Base-by-base conservation (phyloP, 73 alveolate species). In the Paramecium tetraurelia region DNA sequence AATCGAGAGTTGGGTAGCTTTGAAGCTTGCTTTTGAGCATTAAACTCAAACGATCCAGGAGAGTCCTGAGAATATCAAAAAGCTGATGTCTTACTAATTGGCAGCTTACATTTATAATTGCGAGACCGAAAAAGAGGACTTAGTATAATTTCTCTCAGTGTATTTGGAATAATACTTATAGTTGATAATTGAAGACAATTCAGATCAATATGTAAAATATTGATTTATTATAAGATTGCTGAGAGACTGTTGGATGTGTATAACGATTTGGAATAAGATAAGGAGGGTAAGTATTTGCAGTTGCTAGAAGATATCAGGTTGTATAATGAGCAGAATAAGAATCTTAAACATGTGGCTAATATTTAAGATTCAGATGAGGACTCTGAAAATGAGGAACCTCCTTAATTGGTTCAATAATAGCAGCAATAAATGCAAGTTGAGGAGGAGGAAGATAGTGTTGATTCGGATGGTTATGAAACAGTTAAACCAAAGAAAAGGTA, bases 101-200 rank as follows among this genome's bases (percentile, higher is more conserved):
- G 86, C 86, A 29, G 86, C 86, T 12, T 72, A 72, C 40, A 72
- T 72, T 20, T 72, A 72, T 18, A 72, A 72, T 72, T 72, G 86
- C 18, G 86, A 72, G 59, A 40, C 59, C 5, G 86, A 72, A 40
- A 72, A 16, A 72, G 40, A 31, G 1, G 86, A 72, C 18, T 11
- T 72, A 9, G 59, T 72, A 16, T 16, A 72, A 29, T 72, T 72
- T 72, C 40, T 72, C n/a, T 72, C 86, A 16, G 46, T 72, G 3
- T 72, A 72, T 72, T 72, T 72, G 59, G 86, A 72, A 21, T n/a
- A 72, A 12, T 72, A 72, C 59, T 35, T 72, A 21, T 38, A 36
- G 21, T 72, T 72, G 59, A 7, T 72, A 16, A 36, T 72, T 72
- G 27, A 72, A 18, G 86, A 72, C 10, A 72, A 38, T 72, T 72